Base-by-base conservation (phyloP, 345 rosid genomes). In the Salix koriyanagi region DNA sequence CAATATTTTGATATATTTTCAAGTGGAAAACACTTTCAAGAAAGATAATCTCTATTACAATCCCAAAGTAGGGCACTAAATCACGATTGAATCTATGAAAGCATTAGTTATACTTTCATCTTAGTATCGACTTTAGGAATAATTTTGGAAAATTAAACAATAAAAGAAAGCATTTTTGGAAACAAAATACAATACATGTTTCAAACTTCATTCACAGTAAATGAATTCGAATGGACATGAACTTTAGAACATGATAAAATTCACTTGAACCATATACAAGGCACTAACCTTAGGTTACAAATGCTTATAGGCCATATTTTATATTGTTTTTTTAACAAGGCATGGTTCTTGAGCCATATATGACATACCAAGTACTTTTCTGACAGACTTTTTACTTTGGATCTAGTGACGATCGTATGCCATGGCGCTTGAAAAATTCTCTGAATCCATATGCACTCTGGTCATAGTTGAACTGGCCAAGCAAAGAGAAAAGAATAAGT, bases 381-480 rank as follows among this genome's bases (percentile, higher is more conserved):
- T 52, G 58, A 52, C 65, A 9, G 13, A 39, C 30, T 23, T 13
- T 68, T 83, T 80, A 83, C 69, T 86, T 79, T 13, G 83, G 76
- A 41, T 85, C 84, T 1, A 2, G 58, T 19, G 88, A 85, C 48
- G 86, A 48, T 42, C 69, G 83, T 76, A 93, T 81, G 10, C 89
- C 88, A 36, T 91, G 84, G 75, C 89, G 95, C 88, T 91, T 96
- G 92, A 93, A 93, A 85, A 83, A 93, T 69, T 96, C 99, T 91
- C 95, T 89, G 79, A 93, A 96, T 72, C 98, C 99, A 50, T 96
- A 96, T 0, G 90, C 86, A 77, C 97, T 96, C 79, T 76, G 78
- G 78, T 92, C 96, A 65, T 90, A 91, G 74, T 88, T 91, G 92
- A 90, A 93, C 99, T 93, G 90, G 32, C 79, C 21, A 71, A 60